phyloP scores from a whole-genome alignment of 768 basidiomycete genomes.

The Termitomyces sp. region DNA sequence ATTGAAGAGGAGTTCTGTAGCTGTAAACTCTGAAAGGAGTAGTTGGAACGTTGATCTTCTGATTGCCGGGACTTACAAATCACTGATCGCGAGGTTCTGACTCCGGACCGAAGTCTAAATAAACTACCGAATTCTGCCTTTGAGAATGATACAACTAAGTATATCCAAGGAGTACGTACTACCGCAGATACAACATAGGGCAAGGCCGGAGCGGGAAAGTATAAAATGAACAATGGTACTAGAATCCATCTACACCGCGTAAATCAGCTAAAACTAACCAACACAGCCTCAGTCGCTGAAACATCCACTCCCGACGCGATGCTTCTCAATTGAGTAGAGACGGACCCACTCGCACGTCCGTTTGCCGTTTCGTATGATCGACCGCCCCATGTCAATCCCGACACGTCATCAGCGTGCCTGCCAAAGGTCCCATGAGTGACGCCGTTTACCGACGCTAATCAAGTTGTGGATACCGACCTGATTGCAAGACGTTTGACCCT shows the following conservation, averaged over 20 bases:
- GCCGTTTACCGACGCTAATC: neutral
- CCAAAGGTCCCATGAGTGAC: neutral
- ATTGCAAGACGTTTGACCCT: conserved; percentile 45
- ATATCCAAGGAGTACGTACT: neutral
- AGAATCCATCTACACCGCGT: neutral
- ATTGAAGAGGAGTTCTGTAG: neutral
- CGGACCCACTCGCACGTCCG: conserved; percentile 33
- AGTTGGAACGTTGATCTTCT: neutral
- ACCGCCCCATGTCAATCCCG: conserved; percentile 54
- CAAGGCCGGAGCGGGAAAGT: neutral
- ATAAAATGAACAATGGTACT: neutral
- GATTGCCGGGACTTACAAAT: neutral
- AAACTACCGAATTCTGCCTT: neutral
- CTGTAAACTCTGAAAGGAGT: neutral
- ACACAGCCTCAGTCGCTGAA: conserved; percentile 41
- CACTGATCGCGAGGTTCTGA: neutral
- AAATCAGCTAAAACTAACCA: conserved; percentile 22
- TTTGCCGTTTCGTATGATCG: conserved; percentile 50
- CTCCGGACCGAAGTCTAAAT: neutral
- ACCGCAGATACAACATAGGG: neutral
- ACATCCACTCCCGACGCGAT: conserved; percentile 39
- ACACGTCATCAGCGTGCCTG: conserved; percentile 45
- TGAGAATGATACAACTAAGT: neutral
- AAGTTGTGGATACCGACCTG: conserved; percentile 26
- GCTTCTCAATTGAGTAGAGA: conserved; percentile 21